Percentiles rank a stretch among this genome's conserved stretches.
These are phyloP conservation scores for Pythium grandisporangium DNA, from an alignment of 352 stramenopile genomes.

Conservation along the genomic window DNA sequence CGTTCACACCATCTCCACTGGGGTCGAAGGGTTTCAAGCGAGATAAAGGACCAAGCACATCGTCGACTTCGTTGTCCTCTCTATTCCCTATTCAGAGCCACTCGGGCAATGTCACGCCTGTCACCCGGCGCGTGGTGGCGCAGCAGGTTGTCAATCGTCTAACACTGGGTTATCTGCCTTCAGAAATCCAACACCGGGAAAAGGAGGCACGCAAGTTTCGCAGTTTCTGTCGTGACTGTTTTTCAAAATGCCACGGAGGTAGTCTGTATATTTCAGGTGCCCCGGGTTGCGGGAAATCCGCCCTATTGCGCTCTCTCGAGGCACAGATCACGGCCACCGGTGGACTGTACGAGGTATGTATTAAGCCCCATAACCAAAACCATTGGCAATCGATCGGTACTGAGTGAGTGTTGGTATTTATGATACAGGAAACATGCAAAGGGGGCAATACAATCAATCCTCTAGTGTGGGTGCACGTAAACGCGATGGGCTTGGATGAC, in stretches of 20 bases:
- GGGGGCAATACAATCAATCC: conserved; percentile 10
- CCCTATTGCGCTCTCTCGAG: conserved; percentile 49
- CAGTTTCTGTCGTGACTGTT: conserved; percentile 50
- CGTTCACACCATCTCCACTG: conserved; percentile 53
- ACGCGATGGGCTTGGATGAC: conserved; percentile 60
- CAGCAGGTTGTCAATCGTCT: conserved; percentile 37
- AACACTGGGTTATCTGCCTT: conserved; percentile 31
- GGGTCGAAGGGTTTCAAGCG: conserved; percentile 9
- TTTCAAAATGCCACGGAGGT: conserved; percentile 29
- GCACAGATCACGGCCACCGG: conserved; percentile 34
- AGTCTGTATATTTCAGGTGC: conserved; percentile 77
- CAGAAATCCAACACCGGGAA: conserved; percentile 46
- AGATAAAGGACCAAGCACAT: conserved; percentile 5
- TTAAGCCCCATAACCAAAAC: no score
- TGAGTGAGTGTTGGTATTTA: conserved; percentile 1
- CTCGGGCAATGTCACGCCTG: no score
- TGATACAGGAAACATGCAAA: no score
- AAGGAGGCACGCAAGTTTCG: conserved; percentile 40
- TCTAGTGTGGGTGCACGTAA: conserved; percentile 50
- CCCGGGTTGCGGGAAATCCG: conserved; percentile 72
- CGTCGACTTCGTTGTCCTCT: no score
- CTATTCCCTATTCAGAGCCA: no score
- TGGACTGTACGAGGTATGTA: conserved; percentile 38
- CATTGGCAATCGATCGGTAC: conserved; percentile 17
- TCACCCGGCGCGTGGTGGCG: conserved; percentile 10